Evolutionary conservation across 1,284 basidiomycete genomes (phyloP).

Genomic region (Phellopilus nigrolimitatus): DNA sequence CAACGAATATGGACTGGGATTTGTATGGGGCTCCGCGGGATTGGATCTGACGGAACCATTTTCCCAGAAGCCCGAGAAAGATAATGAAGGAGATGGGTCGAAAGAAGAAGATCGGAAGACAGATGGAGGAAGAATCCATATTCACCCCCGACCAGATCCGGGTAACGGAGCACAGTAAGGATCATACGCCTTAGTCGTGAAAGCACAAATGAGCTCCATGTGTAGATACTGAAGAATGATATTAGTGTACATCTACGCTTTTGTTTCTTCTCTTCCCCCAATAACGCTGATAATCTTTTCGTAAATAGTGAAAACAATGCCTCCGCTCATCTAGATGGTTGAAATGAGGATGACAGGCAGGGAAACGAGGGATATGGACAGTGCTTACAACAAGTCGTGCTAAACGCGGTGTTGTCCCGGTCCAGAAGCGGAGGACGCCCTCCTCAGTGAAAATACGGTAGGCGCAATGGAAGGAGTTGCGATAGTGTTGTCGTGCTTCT

Average conservation of each 20-base stretch:
- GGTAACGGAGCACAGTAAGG: too few relatives aligned
- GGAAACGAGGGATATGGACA: background rate
- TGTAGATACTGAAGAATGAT: background rate
- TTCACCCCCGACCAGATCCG: too few relatives aligned
- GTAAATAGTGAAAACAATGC: slow-evolving; percentile 93
- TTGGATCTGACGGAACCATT: too few relatives aligned
- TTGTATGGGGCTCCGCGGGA: too few relatives aligned
- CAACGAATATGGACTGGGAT: too few relatives aligned
- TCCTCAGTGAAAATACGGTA: slow-evolving; percentile 91
- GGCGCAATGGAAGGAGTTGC: slow-evolving; percentile 91
- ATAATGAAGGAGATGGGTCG: too few relatives aligned
- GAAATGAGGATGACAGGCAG: background rate
- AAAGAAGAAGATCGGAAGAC: too few relatives aligned
- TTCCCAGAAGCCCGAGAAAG: too few relatives aligned
- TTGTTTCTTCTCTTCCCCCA: slow-evolving; percentile 27
- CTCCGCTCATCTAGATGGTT: slow-evolving; percentile 74
- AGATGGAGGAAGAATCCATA: too few relatives aligned
- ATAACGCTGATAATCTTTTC: slow-evolving; percentile 67
- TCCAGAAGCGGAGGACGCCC: slow-evolving; percentile 88
- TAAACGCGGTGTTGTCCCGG: slow-evolving; percentile 88
- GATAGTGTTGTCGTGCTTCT: slow-evolving; percentile 77
- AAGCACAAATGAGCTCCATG: too few relatives aligned
- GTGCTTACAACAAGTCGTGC: slow-evolving; percentile 75
- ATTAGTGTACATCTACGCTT: background rate
- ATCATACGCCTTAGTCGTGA: too few relatives aligned